These are phyloP conservation scores for Nyctanthes arbortristis DNA, from an alignment of 257 asterid species.

Conservation along the genomic window DNA sequence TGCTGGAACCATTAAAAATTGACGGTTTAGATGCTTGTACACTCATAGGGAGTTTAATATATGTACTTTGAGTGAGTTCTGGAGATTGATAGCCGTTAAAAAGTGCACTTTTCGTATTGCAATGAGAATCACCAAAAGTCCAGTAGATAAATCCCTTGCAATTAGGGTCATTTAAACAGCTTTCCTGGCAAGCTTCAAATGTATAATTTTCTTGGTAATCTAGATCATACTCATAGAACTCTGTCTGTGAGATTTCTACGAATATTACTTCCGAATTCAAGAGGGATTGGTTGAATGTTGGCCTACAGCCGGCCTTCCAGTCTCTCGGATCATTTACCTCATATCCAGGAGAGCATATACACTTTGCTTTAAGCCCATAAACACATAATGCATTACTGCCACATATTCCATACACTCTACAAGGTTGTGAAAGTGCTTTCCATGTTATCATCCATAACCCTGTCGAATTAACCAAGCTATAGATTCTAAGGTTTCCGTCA, in stretches of 20 bases:
- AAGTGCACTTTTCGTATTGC: slow-evolving; percentile 51
- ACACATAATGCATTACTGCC: slow-evolving; percentile 65
- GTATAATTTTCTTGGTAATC: slow-evolving; percentile 26
- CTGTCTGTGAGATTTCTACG: slow-evolving; percentile 47
- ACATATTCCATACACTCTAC: slow-evolving; percentile 52
- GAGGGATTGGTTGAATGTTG: slow-evolving; percentile 31
- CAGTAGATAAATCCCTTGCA: slow-evolving; percentile 58
- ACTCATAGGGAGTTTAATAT: slow-evolving; percentile 46
- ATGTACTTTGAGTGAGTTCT: slow-evolving; percentile 46
- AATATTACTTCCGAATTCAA: slow-evolving; percentile 37
- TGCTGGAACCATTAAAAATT: slow-evolving; percentile 30
- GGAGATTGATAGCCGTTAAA: slow-evolving; percentile 52
- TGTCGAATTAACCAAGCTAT: slow-evolving; percentile 51
- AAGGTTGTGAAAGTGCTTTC: slow-evolving; percentile 57
- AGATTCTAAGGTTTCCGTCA: slow-evolving; percentile 66
- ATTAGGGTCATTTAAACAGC: slow-evolving; percentile 35
- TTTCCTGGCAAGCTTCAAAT: slow-evolving; percentile 35
- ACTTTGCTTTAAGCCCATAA: slow-evolving; percentile 35
- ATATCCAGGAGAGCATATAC: slow-evolving; percentile 67
- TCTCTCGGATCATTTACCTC: slow-evolving; percentile 32
- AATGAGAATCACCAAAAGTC: slow-evolving; percentile 40
- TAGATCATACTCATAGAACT: slow-evolving; percentile 65
- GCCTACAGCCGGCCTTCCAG: slow-evolving; percentile 56
- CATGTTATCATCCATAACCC: slow-evolving; percentile 59
- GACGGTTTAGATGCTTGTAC: slow-evolving; percentile 29